A percentile compares a stretch with the other conserved stretches of the same genome.
Evolutionary conservation across 768 basidiomycete species (phyloP).

Genomic region (Russula sp.): DNA sequence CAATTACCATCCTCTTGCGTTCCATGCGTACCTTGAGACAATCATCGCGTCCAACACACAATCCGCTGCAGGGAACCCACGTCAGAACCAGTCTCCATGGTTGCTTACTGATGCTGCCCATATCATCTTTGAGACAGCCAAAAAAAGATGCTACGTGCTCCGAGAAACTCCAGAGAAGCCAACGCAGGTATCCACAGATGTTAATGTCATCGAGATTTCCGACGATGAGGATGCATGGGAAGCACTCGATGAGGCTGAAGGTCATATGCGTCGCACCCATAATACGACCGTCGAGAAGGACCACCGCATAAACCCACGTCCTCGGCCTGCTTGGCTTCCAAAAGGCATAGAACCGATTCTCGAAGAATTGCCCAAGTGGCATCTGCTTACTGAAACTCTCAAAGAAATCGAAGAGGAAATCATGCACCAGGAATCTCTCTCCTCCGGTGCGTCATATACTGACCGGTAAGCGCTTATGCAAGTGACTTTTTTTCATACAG

Average conservation of each 20-base stretch:
- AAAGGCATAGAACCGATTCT: conserved; percentile 75
- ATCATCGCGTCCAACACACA: conserved; percentile 59
- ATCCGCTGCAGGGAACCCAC: conserved; percentile 42
- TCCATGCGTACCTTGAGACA: conserved; percentile 87
- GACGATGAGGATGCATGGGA: conserved; percentile 74
- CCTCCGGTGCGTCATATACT: conserved; percentile 20
- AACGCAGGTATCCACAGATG: conserved; percentile 23
- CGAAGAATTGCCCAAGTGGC: conserved; percentile 96
- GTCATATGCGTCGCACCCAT: conserved; percentile 19
- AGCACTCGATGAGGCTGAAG: conserved; percentile 56
- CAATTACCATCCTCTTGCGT: conserved; percentile 84
- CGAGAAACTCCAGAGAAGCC: conserved; percentile 19
- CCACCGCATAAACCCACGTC: conserved; percentile 18
- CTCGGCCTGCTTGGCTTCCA: conserved; percentile 57
- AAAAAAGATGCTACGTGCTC: conserved; percentile 70
- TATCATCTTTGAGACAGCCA: conserved; percentile 72
- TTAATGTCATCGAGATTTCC: conserved; percentile 33
- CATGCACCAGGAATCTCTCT: conserved; percentile 45
- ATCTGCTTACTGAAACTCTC: conserved; percentile 71
- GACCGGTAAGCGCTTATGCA: not conserved
- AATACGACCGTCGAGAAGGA: conserved; percentile 17
- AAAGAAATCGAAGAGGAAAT: conserved; percentile 89
- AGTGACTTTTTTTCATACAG: conserved; percentile 16
- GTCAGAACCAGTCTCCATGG: conserved; percentile 77
- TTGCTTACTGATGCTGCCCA: conserved; percentile 90